Conservation (phyloP, 345 rosid species). For the Jatropha curcas region DNA sequence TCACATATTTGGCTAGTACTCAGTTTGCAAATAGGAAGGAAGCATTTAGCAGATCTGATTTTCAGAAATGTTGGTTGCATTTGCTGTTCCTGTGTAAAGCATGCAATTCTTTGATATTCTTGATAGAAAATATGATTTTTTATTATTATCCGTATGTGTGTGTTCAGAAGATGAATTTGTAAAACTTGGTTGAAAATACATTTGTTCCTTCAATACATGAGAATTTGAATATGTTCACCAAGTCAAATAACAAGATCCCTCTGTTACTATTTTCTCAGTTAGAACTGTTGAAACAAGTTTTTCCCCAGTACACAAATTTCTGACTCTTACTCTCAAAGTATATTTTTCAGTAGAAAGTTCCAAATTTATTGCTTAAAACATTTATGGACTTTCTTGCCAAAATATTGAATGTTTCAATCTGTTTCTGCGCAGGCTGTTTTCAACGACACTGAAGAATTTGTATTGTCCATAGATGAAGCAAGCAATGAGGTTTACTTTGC, state of each 20-base stretch:
- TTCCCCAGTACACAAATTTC: no score
- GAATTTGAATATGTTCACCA: background rate
- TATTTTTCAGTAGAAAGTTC: background rate
- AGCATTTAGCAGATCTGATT: background rate
- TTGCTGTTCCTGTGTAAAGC: no score
- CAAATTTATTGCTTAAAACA: background rate
- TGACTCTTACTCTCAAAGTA: background rate
- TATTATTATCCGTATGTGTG: background rate
- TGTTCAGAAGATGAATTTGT: background rate
- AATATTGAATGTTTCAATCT: constrained; percentile 2
- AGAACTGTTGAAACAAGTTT: background rate
- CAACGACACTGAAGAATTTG: constrained; percentile 79
- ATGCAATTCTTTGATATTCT: background rate
- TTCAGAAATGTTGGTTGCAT: background rate
- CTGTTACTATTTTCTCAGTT: background rate
- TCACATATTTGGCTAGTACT: background rate
- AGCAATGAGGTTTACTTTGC: constrained; percentile 54
- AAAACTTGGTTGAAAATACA: background rate
- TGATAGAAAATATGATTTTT: background rate
- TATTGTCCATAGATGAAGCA: constrained; percentile 57
- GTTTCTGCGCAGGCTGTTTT: constrained; percentile 66
- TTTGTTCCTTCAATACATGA: background rate
- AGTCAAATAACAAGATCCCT: background rate
- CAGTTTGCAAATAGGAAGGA: background rate
- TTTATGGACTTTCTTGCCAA: background rate